phyloP scores from a whole-genome alignment of 768 basidiomycete genomes.

The button mushroom (Agaricus bisporus) region DNA sequence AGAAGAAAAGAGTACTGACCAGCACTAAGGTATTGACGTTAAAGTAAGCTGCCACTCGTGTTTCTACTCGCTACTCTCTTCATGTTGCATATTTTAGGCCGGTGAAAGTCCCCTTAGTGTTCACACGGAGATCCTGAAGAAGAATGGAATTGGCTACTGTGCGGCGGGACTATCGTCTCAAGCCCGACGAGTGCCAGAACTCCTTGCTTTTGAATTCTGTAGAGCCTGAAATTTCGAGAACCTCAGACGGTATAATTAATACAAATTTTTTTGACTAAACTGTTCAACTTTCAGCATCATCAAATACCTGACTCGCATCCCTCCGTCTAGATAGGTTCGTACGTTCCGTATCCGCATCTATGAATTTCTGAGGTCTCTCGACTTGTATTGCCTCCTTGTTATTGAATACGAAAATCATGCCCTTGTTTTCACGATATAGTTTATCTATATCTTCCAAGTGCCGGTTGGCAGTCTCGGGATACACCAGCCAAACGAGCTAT shows the following conservation, averaged over 20 bases:
- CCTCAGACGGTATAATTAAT: no score
- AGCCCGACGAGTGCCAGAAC: no score
- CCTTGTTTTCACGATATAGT: constrained; percentile 38
- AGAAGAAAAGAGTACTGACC: constrained; percentile 31
- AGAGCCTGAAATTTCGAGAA: no score
- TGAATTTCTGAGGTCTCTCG: constrained; percentile 36
- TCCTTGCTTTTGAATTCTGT: no score
- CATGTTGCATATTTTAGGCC: neutral
- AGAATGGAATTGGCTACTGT: neutral
- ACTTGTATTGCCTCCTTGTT: constrained; percentile 39
- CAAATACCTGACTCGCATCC: neutral
- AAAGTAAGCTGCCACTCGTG: constrained; percentile 3
- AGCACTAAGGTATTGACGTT: constrained; percentile 25
- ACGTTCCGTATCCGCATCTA: constrained; percentile 29
- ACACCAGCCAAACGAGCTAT: constrained; percentile 40
- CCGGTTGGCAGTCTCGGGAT: constrained; percentile 45
- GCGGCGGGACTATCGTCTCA: no score
- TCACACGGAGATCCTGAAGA: constrained; percentile 3
- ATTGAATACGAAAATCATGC: constrained; percentile 33
- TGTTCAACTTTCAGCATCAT: neutral
- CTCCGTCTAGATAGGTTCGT: constrained; percentile 11
- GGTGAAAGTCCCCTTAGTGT: neutral
- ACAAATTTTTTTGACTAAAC: no score
- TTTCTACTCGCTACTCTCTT: no score
- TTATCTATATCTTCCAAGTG: constrained; percentile 45